Evolutionary conservation across 1,284 basidiomycete genomes (phyloP).

Genomic region (Thecaphora thlaspeos): DNA sequence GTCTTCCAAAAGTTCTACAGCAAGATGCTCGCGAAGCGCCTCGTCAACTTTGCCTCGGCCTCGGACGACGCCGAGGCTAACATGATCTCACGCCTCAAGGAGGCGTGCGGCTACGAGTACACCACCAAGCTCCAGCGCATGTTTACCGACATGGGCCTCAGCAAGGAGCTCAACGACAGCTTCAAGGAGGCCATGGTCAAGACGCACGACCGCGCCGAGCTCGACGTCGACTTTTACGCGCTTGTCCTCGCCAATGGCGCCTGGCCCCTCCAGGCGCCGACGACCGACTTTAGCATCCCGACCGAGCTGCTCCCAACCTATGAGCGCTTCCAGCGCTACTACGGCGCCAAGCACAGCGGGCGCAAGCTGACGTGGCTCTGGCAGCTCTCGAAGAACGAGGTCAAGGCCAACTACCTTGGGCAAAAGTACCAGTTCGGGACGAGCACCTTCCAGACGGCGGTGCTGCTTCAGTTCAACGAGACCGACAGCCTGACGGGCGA

Average conservation of each 20-base stretch:
- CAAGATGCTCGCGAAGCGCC: constrained; percentile 89
- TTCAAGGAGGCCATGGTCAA: constrained; percentile 93
- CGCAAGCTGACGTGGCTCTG: constrained; percentile 96
- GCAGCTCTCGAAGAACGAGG: constrained; percentile 95
- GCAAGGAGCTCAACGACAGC: constrained; percentile 91
- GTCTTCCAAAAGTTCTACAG: constrained; percentile 99
- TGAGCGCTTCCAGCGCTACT: constrained; percentile 90
- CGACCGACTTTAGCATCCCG: constrained; percentile 85
- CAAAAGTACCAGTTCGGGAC: constrained; percentile 97
- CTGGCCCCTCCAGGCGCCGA: constrained; percentile 85
- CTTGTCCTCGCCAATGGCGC: constrained; percentile 94
- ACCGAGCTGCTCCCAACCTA: constrained; percentile 81
- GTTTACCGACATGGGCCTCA: constrained; percentile 97
- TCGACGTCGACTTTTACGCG: constrained; percentile 77
- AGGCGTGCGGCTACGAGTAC: constrained; percentile 97
- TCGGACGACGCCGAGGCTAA: constrained; percentile 95
- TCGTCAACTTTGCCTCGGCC: constrained; percentile 87
- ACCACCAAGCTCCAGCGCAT: constrained; percentile 96
- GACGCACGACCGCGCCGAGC: constrained; percentile 63
- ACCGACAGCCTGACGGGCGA: constrained; percentile 78
- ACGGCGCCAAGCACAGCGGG: constrained; percentile 88
- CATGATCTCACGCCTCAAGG: constrained; percentile 99
- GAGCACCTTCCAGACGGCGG: constrained; percentile 90
- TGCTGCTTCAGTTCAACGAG: constrained; percentile 86
- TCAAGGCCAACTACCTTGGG: constrained; percentile 84